Evolutionary conservation across 495 filamentous ascomycete genomes (phyloP).

Genomic region (Hypoxylon fragiforme): DNA sequence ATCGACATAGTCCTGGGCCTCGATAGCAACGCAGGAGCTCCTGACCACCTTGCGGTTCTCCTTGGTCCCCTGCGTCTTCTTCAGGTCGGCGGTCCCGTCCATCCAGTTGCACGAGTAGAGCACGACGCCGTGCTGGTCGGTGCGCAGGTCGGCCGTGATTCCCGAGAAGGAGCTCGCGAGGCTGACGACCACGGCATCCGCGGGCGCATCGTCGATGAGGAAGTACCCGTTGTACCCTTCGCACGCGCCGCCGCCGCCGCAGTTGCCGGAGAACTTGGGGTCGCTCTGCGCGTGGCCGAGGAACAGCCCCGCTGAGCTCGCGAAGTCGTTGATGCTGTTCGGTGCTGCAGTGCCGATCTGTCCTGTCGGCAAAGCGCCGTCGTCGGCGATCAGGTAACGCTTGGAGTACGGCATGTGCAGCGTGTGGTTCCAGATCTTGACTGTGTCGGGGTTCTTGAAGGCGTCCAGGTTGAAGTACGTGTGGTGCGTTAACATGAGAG

Average conservation of each 20-base stretch:
- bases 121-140: conserved; percentile 71
- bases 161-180: conserved; percentile 63
- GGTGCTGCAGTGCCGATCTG: conserved; percentile 61
- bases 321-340: conserved; percentile 71
- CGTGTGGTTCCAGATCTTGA: conserved; percentile 69
- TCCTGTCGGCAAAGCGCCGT: conserved; percentile 73
- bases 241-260: conserved; percentile 66
- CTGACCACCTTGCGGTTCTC: conserved; percentile 50
- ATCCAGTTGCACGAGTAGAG: conserved; percentile 73
- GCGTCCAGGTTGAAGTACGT: conserved; percentile 89
- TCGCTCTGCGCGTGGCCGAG: conserved; percentile 65
- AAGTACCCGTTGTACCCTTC: conserved; percentile 81
- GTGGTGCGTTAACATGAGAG: conserved; percentile 74
- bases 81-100: conserved; percentile 61
- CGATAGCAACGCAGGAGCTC: conserved; percentile 64
- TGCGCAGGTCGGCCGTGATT: conserved; percentile 70
- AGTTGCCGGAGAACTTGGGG: conserved; percentile 62
- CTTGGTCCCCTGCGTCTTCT: conserved; percentile 65
- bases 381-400: conserved; percentile 69
- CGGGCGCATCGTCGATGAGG: conserved; percentile 64
- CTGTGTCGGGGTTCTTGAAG: conserved; percentile 61
- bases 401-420: conserved; percentile 71
- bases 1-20: conserved; percentile 73
- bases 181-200: conserved; percentile 60
- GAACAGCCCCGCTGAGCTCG: conserved; percentile 57